A percentile compares a stretch with the other conserved stretches of the same genome.
Conservation (phyloP, 2,329 filamentous ascomycete species). For the Tolypocladium cylindrosporum region DNA sequence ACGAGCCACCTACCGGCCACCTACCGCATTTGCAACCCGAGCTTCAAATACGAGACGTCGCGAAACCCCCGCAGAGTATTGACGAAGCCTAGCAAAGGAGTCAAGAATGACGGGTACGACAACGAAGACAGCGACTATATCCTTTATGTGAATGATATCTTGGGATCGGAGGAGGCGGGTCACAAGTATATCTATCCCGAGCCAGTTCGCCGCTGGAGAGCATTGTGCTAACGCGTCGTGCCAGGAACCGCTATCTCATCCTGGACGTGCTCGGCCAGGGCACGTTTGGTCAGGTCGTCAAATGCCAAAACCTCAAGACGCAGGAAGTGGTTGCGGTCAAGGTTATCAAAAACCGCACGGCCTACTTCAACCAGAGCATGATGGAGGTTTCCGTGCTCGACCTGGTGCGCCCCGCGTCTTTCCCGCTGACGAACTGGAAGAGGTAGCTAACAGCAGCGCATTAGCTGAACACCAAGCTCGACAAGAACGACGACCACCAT, state of each 20-base stretch:
- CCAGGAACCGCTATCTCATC: conserved; percentile 87
- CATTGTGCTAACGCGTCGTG: neutral
- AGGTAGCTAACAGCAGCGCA: conserved; percentile 12
- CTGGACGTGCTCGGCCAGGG: conserved; percentile 94
- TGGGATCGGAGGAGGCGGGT: conserved; percentile 93
- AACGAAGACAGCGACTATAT: conserved; percentile 99
- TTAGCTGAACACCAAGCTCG: conserved; percentile 92
- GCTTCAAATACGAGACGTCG: conserved; percentile 97
- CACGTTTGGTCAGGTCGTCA: conserved; percentile 97
- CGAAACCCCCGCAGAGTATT: conserved; percentile 90
- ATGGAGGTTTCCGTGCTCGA: conserved; percentile 99
- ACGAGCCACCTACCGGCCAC: conserved; percentile 89
- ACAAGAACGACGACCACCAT: conserved; percentile 98
- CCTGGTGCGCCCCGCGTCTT: conserved; percentile 48
- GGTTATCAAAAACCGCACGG: conserved; percentile 97
- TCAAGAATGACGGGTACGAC: conserved; percentile 97
- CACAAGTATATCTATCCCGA: conserved; percentile 61
- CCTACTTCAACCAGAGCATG: conserved; percentile 99
- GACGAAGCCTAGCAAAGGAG: conserved; percentile 96
- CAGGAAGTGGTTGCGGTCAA: conserved; percentile 98
- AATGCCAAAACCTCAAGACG: conserved; percentile 96
- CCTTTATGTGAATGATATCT: conserved; percentile 95
- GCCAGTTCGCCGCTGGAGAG: neutral
- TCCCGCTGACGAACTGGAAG: neutral
- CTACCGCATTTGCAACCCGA: conserved; percentile 95